These are phyloP conservation scores for Paragyromitra xinjiangensis DNA, from an alignment of 495 filamentous ascomycete species.

Conservation along the genomic window DNA sequence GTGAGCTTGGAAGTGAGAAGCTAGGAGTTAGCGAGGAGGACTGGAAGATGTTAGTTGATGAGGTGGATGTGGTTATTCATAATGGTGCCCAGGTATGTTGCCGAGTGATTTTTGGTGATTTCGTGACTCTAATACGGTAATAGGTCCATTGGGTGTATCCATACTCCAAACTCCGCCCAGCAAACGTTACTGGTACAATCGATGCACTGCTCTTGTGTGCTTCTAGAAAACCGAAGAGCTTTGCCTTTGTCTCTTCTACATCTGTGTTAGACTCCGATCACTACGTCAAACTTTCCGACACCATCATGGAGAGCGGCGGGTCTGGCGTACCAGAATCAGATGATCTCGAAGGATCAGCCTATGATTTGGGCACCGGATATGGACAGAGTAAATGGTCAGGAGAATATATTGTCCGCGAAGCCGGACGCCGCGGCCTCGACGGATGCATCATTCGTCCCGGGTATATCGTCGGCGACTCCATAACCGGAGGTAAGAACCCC, in stretches of 20 bases:
- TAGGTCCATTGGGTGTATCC: conserved; percentile 84
- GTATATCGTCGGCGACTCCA: conserved; percentile 81
- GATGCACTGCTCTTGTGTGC: conserved; percentile 79
- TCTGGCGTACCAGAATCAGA: conserved; percentile 70
- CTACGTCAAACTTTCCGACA: conserved; percentile 77
- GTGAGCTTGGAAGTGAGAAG: conserved; percentile 74
- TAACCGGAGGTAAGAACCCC: conserved; percentile 63
- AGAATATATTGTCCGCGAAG: conserved; percentile 83
- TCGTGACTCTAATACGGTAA: neutral
- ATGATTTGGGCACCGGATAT: conserved; percentile 81
- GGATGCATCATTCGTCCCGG: conserved; percentile 84
- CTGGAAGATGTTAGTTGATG: conserved; percentile 71
- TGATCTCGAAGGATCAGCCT: conserved; percentile 70
- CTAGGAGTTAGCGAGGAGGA: conserved; percentile 72
- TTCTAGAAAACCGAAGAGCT: conserved; percentile 77
- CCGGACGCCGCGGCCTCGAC: conserved; percentile 76
- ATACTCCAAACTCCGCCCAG: conserved; percentile 76
- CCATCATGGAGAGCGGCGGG: conserved; percentile 64
- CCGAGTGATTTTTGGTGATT: neutral
- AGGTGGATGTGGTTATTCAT: conserved; percentile 84
- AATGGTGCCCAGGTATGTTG: conserved; percentile 73
- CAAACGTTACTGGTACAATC: conserved; percentile 84
- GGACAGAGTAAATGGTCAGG: conserved; percentile 88
- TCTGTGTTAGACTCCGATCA: conserved; percentile 81
- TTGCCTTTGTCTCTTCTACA: conserved; percentile 88